phyloP scores from a whole-genome alignment of 2,329 filamentous ascomycete genomes.

The Dothidotthia symphoricarpi region DNA sequence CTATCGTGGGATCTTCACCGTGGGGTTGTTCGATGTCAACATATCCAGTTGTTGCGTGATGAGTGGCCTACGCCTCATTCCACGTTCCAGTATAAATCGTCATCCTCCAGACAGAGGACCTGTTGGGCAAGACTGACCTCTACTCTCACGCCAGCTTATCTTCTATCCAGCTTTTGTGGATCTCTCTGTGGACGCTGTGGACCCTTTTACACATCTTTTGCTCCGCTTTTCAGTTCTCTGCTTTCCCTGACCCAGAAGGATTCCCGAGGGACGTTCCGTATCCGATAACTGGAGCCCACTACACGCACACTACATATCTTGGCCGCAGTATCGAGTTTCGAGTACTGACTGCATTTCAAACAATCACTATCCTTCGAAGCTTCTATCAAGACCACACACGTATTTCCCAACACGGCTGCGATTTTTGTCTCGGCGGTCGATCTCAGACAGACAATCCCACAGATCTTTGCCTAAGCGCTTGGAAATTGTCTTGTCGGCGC shows the following conservation, averaged over 20 bases:
- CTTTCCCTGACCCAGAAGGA: constrained; percentile 4
- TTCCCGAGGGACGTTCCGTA: no score
- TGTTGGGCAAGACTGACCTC: constrained; percentile 8
- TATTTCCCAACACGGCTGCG: constrained; percentile 8
- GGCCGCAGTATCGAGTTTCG: constrained; percentile 24
- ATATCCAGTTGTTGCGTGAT: no score
- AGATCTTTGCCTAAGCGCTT: constrained; percentile 9
- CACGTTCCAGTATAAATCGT: constrained; percentile 6
- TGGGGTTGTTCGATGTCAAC: constrained; percentile 6
- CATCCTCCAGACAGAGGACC: constrained; percentile 5
- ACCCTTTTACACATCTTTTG: constrained; percentile 4
- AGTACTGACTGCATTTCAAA: constrained; percentile 20
- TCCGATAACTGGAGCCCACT: no score
- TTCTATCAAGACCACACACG: constrained; percentile 4
- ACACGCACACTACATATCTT: constrained; percentile 7
- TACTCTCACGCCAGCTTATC: constrained; percentile 7
- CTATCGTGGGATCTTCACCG: neutral
- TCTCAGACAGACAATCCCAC: constrained; percentile 11
- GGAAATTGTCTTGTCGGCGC: constrained; percentile 8
- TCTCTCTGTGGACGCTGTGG: constrained; percentile 2
- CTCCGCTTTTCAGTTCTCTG: constrained; percentile 11
- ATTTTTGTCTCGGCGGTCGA: constrained; percentile 12
- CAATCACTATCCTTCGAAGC: constrained; percentile 19
- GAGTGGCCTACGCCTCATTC: neutral
- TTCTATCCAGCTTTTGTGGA: constrained; percentile 5